These are phyloP conservation scores for Scopulariopsis brevicaulis DNA, from an alignment of 2,329 filamentous ascomycete species.

Conservation along the genomic window DNA sequence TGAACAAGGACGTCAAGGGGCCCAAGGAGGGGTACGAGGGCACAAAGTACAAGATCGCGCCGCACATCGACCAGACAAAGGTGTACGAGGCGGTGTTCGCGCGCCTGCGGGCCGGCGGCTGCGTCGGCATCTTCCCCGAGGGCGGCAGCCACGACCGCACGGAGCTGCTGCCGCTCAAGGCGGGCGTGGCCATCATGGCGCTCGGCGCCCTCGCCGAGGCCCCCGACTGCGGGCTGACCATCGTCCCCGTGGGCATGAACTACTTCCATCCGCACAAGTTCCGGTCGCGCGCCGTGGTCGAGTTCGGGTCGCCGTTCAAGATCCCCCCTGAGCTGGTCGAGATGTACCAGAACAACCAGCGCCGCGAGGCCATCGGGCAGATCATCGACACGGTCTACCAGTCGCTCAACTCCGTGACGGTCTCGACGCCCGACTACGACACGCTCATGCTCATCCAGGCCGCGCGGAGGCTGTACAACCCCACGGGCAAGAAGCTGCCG, in stretches of 20 bases:
- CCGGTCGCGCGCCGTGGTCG: conserved; percentile 85
- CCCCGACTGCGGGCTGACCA: conserved; percentile 80
- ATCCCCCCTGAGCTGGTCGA: conserved; percentile 73
- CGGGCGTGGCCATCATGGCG: conserved; percentile 96
- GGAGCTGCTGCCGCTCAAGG: conserved; percentile 84
- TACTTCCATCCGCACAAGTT: conserved; percentile 99
- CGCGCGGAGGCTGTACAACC: conserved; percentile 84
- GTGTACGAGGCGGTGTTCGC: conserved; percentile 92
- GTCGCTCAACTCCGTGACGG: conserved; percentile 75
- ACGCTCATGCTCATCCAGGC: conserved; percentile 96
- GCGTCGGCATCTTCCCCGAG: conserved; percentile 94
- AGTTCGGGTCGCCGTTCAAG: conserved; percentile 85
- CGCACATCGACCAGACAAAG: conserved; percentile 85
- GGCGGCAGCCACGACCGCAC: conserved; percentile 93
- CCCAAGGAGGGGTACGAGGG: conserved; percentile 57
- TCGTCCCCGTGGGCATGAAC: conserved; percentile 97
- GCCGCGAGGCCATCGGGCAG: conserved; percentile 76
- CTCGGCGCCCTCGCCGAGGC: conserved; percentile 78
- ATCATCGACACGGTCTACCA: conserved; percentile 82
- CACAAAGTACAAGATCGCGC: conserved; percentile 75
- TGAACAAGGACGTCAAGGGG: conserved; percentile 40
- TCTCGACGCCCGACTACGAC: conserved; percentile 88
- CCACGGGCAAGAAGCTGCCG: conserved; percentile 85
- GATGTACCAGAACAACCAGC: conserved; percentile 72
- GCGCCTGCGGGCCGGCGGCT: conserved; percentile 69